Conservation (phyloP, 257 asterid species). For the Nicotiana tomentosiformis region DNA sequence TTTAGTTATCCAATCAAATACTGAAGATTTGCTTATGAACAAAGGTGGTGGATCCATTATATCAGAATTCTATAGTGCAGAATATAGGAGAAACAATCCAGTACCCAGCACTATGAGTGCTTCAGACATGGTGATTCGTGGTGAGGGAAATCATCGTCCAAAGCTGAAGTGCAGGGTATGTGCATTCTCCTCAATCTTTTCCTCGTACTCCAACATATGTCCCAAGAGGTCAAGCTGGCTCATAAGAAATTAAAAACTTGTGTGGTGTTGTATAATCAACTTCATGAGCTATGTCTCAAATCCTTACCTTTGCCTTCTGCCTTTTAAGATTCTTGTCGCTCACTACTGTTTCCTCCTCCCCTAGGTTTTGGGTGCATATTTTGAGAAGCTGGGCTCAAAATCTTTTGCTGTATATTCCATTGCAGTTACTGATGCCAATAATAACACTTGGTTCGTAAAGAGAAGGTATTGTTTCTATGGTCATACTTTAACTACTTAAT, state of each 20-base stretch:
- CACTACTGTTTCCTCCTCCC: not conserved
- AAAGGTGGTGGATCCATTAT: conserved; percentile 52
- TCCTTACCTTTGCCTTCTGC: not conserved
- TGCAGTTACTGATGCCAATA: conserved; percentile 76
- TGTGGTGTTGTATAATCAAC: not conserved
- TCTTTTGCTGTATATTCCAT: conserved; percentile 96
- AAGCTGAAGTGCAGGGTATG: conserved; percentile 94
- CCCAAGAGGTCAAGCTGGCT: not conserved
- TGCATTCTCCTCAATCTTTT: conserved; percentile 17
- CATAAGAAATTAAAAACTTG: not conserved
- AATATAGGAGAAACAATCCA: conserved; percentile 31
- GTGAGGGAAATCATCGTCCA: conserved; percentile 49
- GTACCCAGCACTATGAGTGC: conserved; percentile 40
- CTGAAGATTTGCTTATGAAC: conserved; percentile 35
- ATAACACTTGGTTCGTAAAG: conserved; percentile 85
- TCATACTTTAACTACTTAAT: conserved; percentile 15
- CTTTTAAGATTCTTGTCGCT: not conserved
- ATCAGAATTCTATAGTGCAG: conserved; percentile 70
- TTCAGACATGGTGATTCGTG: conserved; percentile 54
- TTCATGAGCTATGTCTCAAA: not conserved
- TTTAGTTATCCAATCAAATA: conserved; percentile 40
- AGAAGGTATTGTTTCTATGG: conserved; percentile 53
- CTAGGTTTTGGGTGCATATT: conserved; percentile 95
- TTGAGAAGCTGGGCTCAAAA: conserved; percentile 85
- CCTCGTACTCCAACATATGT: not conserved